Conservation (phyloP, 1,284 basidiomycete genomes). For the Mycena sp. region DNA sequence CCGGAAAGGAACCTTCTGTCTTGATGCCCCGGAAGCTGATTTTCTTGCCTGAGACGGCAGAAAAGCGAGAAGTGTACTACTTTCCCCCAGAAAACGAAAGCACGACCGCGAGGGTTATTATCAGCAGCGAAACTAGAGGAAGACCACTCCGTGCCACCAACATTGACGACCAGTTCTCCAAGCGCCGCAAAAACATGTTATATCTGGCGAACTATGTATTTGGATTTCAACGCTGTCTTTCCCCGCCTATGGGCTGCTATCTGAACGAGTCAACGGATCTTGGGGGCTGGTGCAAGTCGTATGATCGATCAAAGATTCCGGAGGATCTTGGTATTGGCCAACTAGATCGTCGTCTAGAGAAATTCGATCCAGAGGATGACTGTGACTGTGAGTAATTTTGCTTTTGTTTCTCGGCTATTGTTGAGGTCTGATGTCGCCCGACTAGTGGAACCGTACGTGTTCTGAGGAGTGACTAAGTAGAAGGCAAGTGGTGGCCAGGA, state of each 20-base stretch:
- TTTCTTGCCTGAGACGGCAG: constrained; percentile 35
- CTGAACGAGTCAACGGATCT: constrained; percentile 30
- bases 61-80: constrained; percentile 31
- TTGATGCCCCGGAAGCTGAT: constrained; percentile 28
- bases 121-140: constrained; percentile 31
- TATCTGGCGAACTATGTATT: constrained; percentile 1
- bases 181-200: neutral
- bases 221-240: constrained; percentile 1
- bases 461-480: too few species aligned
- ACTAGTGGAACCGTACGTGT: too few species aligned
- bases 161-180: constrained; percentile 12
- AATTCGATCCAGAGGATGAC: constrained; percentile 30
- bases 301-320: constrained; percentile 26
- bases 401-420: too few species aligned
- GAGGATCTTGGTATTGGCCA: constrained; percentile 34
- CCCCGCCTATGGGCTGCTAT: constrained; percentile 35
- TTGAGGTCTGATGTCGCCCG: too few species aligned
- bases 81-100: constrained; percentile 22
- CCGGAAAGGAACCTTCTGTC: constrained; percentile 2
- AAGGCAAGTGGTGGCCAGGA: too few species aligned
- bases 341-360: constrained; percentile 34
- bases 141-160: neutral
- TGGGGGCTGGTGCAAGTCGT: constrained; percentile 35
- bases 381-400: too few species aligned
- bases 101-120: constrained; percentile 19